Conservation (phyloP, 768 basidiomycete species). For the Phylloporus sp. region DNA sequence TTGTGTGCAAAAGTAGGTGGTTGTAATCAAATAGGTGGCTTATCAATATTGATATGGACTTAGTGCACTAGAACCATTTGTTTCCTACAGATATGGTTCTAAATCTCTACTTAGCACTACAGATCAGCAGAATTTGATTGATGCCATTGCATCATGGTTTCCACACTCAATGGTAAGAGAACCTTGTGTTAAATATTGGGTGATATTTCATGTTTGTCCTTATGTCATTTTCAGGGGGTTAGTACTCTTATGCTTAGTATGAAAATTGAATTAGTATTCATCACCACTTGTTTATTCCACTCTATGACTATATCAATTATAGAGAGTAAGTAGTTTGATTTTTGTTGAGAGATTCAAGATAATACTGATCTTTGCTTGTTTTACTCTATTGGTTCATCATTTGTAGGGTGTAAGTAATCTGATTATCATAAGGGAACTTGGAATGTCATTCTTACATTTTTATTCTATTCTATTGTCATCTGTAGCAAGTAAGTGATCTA, state of each 20-base stretch:
- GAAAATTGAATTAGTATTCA: too few species aligned
- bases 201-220: not conserved
- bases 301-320: not conserved
- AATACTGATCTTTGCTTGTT: not conserved
- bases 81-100: not conserved
- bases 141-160: not conserved
- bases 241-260: too few species aligned
- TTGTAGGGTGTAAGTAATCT: not conserved
- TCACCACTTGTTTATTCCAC: not conserved
- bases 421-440: not conserved
- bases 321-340: not conserved
- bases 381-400: too few species aligned
- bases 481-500: not conserved
- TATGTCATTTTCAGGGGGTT: not conserved
- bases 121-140: not conserved
- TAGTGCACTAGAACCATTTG: not conserved
- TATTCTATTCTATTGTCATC: too few species aligned
- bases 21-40: not conserved
- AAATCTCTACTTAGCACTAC: not conserved
- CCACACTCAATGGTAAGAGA: not conserved
- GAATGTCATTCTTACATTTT: not conserved
- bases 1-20: not conserved
- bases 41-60: not conserved
- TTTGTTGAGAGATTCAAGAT: not conserved
- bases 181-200: not conserved